Evolutionary conservation across 352 stramenopile genomes (phyloP), one percentile per base, ranked within the genome.

Genomic region (Globisporangium megalacanthum): DNA sequence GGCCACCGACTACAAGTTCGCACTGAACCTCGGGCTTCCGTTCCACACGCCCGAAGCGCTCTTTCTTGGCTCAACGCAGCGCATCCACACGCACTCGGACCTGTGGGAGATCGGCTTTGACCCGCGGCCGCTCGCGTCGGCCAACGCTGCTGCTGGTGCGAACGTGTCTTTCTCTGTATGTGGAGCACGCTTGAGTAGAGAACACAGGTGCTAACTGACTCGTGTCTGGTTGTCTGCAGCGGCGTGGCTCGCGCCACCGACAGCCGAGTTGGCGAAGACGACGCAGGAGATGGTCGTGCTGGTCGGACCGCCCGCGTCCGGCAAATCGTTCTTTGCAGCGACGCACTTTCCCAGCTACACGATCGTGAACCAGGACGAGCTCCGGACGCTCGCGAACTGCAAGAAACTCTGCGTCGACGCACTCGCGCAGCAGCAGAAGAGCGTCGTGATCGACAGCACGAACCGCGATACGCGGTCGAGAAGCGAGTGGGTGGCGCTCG

Each of bases 1-100:
- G 8, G 75, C 78, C 15, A 86, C 81, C 4, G 89, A 97, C 58
- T 91, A 95, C 66, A 92, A 94, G 62, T 94, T 96, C 52, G 88
- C 89, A 14, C 62, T 95, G 6, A 97, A 97, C 65, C 59, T 85
- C n/a, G 72, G 72, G 0, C 48, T 97, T 31, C 59, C 61, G 29
- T 96, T 97, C 64, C 68, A 81, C 47, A 96, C 88, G 1, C 88
- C 89, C 4, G 87, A 97, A 54, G 73, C 73, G 47, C 69, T 96
- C 8, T 96, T 97, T 50, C 51, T 93, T 29, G 57, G 65, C 20
- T 80, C 76, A 0, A 89, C 79, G 47, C 83, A 89, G 62, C 73
- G 74, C 1, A 68, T 92, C 35, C 81, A 92, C 58, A 88, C 76
- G n/a, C 71, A 85, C 39, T 36, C 68, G 19, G 76, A 79, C 44